Evolutionary conservation across 768 basidiomycete species (phyloP), one percentile per base, ranked within the genome.

Genomic region (Sarcodon aspratus): DNA sequence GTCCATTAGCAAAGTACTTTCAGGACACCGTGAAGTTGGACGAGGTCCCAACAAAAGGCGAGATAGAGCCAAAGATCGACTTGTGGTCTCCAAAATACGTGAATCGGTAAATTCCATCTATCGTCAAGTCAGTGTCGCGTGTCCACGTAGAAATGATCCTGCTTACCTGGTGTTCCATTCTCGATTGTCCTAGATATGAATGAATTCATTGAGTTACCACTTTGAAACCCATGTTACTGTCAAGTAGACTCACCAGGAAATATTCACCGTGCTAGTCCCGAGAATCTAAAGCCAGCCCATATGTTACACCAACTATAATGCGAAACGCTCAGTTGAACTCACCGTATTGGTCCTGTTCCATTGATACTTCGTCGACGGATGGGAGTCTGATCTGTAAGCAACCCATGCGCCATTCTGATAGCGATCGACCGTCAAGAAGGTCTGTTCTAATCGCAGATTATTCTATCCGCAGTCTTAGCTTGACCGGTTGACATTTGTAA

Each of bases 21-120:
- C 18, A 76, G 50, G 66, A 66, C 36, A 86, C 63, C 3, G 72
- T 80, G 63, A 88, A 88, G 45, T 67, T 72, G 18, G 75, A 74
- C 0, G 84, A 85, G 13, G 64, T 64, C 15, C 80, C 80, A 21
- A 70, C 72, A 63, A 89, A 88, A 1, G 82, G 57, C 10, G 69
- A 70, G 50, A 87, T 80, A 31, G 69, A 63, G 7, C 86, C 84
- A 45, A 79, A 65, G 42, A 82, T 60, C 1, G 78, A 70, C 66
- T 88, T 89, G n/a, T 78, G 76, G 61, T 90, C 85, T 8, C 85
- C 87, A 52, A 76, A 79, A 62, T 89, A 89, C 45, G 61, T 65
- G 31, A 89, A 62, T 27, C 81, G 81, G 64, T 88, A 89, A 5
- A 73, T 78, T 32, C 86, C 85, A 31, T 75, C 84, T 80, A 57